A percentile compares a stretch with the other conserved stretches of the same genome.
These are phyloP conservation scores for Podospora sp. DNA, from an alignment of 495 filamentous ascomycete genomes.

Conservation along the genomic window DNA sequence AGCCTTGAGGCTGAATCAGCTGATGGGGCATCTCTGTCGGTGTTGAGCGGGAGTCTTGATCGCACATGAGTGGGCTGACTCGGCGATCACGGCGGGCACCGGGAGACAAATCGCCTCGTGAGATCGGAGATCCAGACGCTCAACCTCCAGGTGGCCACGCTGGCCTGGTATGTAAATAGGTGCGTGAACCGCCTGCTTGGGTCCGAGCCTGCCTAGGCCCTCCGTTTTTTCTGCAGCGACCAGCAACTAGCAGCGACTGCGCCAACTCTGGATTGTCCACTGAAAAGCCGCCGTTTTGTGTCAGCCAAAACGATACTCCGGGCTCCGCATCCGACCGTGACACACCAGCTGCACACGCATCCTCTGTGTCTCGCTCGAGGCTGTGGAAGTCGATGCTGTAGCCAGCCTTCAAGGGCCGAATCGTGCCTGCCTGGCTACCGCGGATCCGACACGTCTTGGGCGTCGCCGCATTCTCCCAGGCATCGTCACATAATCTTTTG, in stretches of 20 bases:
- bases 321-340: background rate
- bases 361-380: background rate
- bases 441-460: background rate
- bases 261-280: conserved; percentile 26
- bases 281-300: conserved; percentile 29
- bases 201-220: conserved; percentile 8
- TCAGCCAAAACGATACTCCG: conserved; percentile 16
- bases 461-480: background rate
- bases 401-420: background rate
- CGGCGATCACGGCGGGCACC: background rate
- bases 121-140: background rate
- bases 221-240: background rate
- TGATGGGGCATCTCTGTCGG: background rate
- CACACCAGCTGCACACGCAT: conserved; percentile 4
- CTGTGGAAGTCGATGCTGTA: background rate
- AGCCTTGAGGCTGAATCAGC: background rate
- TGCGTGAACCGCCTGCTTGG: conserved; percentile 3
- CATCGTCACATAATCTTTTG: background rate
- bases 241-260: conserved; percentile 1
- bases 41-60: background rate
- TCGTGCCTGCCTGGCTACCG: background rate
- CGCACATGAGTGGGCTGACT: background rate
- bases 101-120: background rate
- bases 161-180: background rate
- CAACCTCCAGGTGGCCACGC: background rate